phyloP scores from a whole-genome alignment of 257 asterid species.

The Cynanchum wilfordii region DNA sequence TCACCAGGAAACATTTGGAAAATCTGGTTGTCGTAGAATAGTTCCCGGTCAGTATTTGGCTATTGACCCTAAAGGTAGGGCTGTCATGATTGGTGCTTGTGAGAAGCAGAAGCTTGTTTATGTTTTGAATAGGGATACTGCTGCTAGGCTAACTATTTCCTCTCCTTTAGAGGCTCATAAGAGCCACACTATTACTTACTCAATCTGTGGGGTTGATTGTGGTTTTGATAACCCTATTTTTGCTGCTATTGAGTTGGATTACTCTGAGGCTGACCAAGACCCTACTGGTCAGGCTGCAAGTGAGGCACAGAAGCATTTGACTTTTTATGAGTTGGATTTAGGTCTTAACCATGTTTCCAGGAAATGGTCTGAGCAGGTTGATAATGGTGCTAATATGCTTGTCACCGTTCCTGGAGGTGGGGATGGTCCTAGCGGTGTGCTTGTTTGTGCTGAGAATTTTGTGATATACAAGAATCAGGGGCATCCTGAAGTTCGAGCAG shows the following conservation, averaged over 20 bases:
- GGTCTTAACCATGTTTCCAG: constrained; percentile 98
- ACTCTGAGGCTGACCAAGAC: constrained; percentile 95
- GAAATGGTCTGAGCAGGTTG: constrained; percentile 97
- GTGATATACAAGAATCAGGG: constrained; percentile 97
- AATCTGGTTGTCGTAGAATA: constrained; percentile 91
- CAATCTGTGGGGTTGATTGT: constrained; percentile 88
- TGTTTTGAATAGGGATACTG: constrained; percentile 92
- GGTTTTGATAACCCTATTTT: constrained; percentile 97
- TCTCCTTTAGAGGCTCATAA: constrained; percentile 97
- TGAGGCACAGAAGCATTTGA: constrained; percentile 87
- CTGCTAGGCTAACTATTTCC: constrained; percentile 92
- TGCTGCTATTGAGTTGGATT: constrained; percentile 96
- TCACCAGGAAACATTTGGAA: constrained; percentile 96
- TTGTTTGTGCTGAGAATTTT: constrained; percentile 95
- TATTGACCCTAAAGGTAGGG: constrained; percentile 97
- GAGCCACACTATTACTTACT: constrained; percentile 78
- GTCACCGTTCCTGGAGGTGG: constrained; percentile 99
- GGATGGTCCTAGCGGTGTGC: constrained; percentile 99
- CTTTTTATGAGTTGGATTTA: constrained; percentile 89
- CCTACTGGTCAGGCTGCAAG: constrained; percentile 90
- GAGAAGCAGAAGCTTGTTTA: constrained; percentile 98
- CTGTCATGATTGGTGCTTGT: constrained; percentile 95
- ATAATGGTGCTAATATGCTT: constrained; percentile 93
- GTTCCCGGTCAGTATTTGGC: constrained; percentile 97
- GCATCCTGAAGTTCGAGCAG: constrained; percentile 90